phyloP scores from a whole-genome alignment of 2,329 filamentous ascomycete genomes.

The Neonectria sp. region DNA sequence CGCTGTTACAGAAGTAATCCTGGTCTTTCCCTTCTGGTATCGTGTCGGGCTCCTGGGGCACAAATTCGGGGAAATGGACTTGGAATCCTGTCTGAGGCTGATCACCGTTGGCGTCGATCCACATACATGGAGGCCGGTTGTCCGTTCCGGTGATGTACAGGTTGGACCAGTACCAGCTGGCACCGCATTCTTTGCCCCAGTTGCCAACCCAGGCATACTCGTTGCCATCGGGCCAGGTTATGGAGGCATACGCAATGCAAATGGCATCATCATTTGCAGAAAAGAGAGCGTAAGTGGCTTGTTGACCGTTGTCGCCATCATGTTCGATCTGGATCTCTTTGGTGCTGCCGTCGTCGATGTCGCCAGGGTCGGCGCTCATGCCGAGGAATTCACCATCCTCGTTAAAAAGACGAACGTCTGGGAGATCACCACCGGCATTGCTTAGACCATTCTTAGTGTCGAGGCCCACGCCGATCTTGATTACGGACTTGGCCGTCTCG shows the following conservation, averaged over 20 bases:
- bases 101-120: conserved; percentile 10
- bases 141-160: conserved; percentile 9
- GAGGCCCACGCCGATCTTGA: conserved; percentile 11
- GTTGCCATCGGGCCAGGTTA: conserved; percentile 7
- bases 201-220: conserved; percentile 4
- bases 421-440: conserved; percentile 8
- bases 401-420: conserved; percentile 14
- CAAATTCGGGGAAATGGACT: conserved; percentile 6
- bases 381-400: conserved; percentile 5
- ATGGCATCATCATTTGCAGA: conserved; percentile 15
- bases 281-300: conserved; percentile 6
- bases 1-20: conserved; percentile 37
- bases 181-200: conserved; percentile 11
- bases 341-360: conserved; percentile 2
- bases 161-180: conserved; percentile 7
- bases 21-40: too few relatives aligned
- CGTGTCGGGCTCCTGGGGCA: neutral
- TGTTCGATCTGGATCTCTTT: conserved; percentile 1
- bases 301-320: neutral
- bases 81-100: conserved; percentile 10
- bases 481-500: neutral
- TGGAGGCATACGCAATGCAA: conserved; percentile 8
- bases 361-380: neutral
- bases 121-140: conserved; percentile 7
- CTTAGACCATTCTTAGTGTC: neutral